Percentiles rank a stretch among this genome's conserved stretches.
Evolutionary conservation across 768 basidiomycete genomes (phyloP).

Genomic region (Panaeolus papilionaceus): DNA sequence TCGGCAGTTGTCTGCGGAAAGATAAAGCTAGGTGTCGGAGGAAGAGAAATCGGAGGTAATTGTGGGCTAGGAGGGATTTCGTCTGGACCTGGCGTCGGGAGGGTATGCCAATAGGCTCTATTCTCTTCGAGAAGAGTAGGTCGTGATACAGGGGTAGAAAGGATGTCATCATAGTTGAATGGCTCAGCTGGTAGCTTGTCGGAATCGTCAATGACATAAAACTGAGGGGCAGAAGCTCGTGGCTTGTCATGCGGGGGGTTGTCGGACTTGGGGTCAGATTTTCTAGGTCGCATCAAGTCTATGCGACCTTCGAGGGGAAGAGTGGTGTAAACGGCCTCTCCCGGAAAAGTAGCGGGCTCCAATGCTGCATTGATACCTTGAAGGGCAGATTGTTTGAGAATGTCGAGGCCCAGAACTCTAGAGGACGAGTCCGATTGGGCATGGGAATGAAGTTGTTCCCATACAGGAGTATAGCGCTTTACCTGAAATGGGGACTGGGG

Average conservation of each 20-base stretch:
- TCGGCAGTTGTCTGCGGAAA: conserved; percentile 31
- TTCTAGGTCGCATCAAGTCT: conserved; percentile 78
- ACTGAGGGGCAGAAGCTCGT: conserved; percentile 17
- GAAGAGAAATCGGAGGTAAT: conserved; percentile 54
- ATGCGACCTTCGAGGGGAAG: conserved; percentile 89
- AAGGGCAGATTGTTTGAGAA: conserved; percentile 66
- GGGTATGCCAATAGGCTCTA: conserved; percentile 50
- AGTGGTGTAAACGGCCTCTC: conserved; percentile 77
- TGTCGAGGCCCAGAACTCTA: conserved; percentile 59
- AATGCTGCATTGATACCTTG: conserved; percentile 53
- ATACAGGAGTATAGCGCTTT: conserved; percentile 72
- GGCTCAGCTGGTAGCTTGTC: conserved; percentile 27
- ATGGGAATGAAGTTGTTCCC: conserved; percentile 58
- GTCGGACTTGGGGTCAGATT: conserved; percentile 25
- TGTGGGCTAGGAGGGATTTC: conserved; percentile 71
- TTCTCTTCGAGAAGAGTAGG: conserved; percentile 35
- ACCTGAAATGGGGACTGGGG: conserved; percentile 62
- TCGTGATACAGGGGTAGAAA: conserved; percentile 47
- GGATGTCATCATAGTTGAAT: conserved; percentile 33
- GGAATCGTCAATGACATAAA: conserved; percentile 24
- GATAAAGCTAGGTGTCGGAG: conserved; percentile 42
- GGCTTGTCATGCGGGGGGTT: conserved; percentile 18
- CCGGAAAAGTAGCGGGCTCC: conserved; percentile 30
- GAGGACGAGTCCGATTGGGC: conserved; percentile 24
- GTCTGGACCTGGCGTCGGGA: conserved; percentile 65